Evolutionary conservation across 768 basidiomycete genomes (phyloP).

Genomic region (Trametopsis cervina): DNA sequence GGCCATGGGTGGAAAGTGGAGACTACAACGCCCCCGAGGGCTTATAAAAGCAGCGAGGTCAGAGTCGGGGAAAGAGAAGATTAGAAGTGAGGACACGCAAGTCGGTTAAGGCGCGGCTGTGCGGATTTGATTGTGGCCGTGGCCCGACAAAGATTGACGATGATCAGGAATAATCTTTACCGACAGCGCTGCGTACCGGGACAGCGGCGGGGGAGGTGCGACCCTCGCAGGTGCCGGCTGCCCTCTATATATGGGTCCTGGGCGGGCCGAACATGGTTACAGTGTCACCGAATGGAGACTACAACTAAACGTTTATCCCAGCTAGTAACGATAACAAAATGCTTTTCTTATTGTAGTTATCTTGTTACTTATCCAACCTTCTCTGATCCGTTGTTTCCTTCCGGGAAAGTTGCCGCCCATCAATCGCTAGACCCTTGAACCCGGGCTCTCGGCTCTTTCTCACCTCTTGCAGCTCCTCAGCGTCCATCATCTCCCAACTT

Average conservation of each 20-base stretch:
- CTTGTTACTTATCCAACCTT: neutral
- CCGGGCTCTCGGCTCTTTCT: neutral
- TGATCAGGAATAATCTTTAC: slow-evolving; percentile 9
- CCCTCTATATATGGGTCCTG: slow-evolving; percentile 6
- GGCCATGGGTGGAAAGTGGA: too few relatives aligned
- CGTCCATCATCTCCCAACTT: too few relatives aligned
- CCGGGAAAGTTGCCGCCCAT: neutral
- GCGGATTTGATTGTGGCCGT: neutral
- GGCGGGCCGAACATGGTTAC: neutral
- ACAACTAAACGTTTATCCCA: neutral
- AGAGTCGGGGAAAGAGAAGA: too few relatives aligned
- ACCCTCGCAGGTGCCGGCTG: slow-evolving; percentile 4
- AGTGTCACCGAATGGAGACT: too few relatives aligned
- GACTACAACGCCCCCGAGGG: too few relatives aligned
- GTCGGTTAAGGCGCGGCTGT: neutral
- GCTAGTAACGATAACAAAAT: neutral
- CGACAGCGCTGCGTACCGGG: slow-evolving; percentile 14
- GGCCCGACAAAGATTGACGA: neutral
- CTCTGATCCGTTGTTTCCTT: neutral
- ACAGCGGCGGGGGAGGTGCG: slow-evolving; percentile 13
- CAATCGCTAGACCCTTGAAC: neutral
- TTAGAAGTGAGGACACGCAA: neutral
- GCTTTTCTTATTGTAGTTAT: neutral
- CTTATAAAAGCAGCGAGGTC: too few relatives aligned
- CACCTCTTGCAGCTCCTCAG: neutral